These are phyloP conservation scores for Akebia trifoliata DNA, from an alignment of 164 flowering plant genomes.

Conservation along the genomic window DNA sequence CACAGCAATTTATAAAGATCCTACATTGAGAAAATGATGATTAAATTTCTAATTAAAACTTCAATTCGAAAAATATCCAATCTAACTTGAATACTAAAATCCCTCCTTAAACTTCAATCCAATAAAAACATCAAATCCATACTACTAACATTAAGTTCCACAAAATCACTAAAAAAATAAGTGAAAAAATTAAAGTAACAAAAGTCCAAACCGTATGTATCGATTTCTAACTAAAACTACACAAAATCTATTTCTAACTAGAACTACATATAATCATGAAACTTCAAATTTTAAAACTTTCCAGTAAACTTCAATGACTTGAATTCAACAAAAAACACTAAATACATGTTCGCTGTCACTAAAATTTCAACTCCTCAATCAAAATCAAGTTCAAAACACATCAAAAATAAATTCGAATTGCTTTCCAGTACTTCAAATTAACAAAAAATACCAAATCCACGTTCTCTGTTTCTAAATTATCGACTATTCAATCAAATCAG, in stretches of 20 bases:
- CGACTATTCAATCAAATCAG: neutral
- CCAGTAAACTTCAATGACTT: neutral
- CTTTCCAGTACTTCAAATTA: neutral
- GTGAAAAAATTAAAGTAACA: neutral
- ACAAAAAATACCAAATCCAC: constrained; percentile 4
- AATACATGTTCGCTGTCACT: neutral
- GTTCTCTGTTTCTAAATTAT: too few species aligned
- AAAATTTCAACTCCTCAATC: neutral
- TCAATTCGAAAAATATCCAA: too few species aligned
- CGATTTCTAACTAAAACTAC: neutral
- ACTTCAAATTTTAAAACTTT: neutral
- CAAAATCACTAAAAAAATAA: neutral
- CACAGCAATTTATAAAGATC: neutral
- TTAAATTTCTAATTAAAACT: neutral
- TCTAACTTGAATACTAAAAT: neutral
- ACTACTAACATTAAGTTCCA: neutral
- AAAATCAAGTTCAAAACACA: constrained; percentile 2
- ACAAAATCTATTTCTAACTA: neutral
- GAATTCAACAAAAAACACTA: neutral
- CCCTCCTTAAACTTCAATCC: neutral
- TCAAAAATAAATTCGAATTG: too few species aligned
- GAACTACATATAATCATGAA: neutral
- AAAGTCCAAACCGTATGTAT: neutral
- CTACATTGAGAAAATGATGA: neutral
- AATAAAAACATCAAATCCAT: neutral